These are phyloP conservation scores for Tolypocladium album DNA, from an alignment of 2,329 filamentous ascomycete species.

Conservation along the genomic window DNA sequence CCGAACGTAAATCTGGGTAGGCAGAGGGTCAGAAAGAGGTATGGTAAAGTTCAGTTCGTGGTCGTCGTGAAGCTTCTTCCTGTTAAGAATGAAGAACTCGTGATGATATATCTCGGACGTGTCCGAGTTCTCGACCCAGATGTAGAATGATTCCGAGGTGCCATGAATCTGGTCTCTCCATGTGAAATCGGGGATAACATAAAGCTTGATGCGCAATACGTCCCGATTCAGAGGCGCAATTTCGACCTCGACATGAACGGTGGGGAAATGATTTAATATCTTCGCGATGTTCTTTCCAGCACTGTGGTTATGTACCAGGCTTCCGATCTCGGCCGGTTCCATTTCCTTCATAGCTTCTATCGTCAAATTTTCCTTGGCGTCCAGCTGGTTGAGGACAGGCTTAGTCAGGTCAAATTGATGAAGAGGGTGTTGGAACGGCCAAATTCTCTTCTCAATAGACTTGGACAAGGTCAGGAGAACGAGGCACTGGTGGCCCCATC, in stretches of 20 bases:
- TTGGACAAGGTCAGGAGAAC: conserved; percentile 88
- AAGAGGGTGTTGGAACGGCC: conserved; percentile 90
- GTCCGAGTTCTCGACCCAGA: conserved; percentile 98
- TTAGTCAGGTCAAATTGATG: conserved; percentile 88
- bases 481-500: conserved; percentile 92
- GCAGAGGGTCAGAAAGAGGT: conserved; percentile 82
- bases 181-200: conserved; percentile 75
- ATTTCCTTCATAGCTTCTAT: conserved; percentile 86
- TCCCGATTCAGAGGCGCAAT: conserved; percentile 93
- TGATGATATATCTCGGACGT: conserved; percentile 97
- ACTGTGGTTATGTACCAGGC: conserved; percentile 79
- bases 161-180: conserved; percentile 96
- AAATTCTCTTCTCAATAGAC: conserved; percentile 91
- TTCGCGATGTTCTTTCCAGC: conserved; percentile 76
- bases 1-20: conserved; percentile 91
- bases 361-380: conserved; percentile 65
- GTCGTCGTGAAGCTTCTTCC: conserved; percentile 86
- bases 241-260: conserved; percentile 79
- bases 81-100: conserved; percentile 87
- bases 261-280: conserved; percentile 84
- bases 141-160: conserved; percentile 91
- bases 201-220: conserved; percentile 82
- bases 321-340: conserved; percentile 83
- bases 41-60: conserved; percentile 98
- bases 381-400: conserved; percentile 72